Conservation (phyloP, 768 basidiomycete species). For the Boletellus ananiceps region DNA sequence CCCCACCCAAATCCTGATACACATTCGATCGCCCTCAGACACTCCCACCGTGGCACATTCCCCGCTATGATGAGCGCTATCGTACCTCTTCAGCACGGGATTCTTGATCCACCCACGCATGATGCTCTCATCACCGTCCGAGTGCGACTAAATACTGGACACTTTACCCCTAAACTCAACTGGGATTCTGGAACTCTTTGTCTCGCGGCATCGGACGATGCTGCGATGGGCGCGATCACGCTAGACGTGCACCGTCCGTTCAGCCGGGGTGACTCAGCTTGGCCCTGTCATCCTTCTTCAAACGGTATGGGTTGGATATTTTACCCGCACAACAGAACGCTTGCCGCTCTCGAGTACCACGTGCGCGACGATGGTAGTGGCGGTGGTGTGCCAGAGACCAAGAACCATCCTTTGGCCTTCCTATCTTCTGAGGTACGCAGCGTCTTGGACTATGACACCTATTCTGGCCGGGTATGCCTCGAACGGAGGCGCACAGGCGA, state of each 20-base stretch:
- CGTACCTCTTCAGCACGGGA: slow-evolving; percentile 11
- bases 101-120: slow-evolving; percentile 4
- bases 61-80: not conserved
- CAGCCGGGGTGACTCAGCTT: not conserved
- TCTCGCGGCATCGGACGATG: not conserved
- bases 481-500: not conserved
- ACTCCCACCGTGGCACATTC: slow-evolving; percentile 12
- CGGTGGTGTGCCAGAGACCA: not conserved
- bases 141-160: too few relatives aligned
- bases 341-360: slow-evolving; percentile 12
- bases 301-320: slow-evolving; percentile 13
- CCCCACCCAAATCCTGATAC: not conserved
- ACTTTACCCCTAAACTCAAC: not conserved
- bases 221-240: slow-evolving; percentile 5
- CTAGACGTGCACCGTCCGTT: slow-evolving; percentile 4
- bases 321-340: not conserved
- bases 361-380: not conserved
- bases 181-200: slow-evolving; percentile 7
- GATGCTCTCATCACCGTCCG: slow-evolving; percentile 10
- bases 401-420: slow-evolving; percentile 1
- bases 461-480: slow-evolving; percentile 17
- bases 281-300: slow-evolving; percentile 11
- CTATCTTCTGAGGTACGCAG: not conserved
- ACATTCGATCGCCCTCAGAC: not conserved
- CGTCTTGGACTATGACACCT: slow-evolving; percentile 20